Percentiles rank a stretch among this genome's conserved stretches.
These are phyloP conservation scores for Penicillium sp. DNA, from an alignment of 2,329 filamentous ascomycete genomes.

Conservation along the genomic window DNA sequence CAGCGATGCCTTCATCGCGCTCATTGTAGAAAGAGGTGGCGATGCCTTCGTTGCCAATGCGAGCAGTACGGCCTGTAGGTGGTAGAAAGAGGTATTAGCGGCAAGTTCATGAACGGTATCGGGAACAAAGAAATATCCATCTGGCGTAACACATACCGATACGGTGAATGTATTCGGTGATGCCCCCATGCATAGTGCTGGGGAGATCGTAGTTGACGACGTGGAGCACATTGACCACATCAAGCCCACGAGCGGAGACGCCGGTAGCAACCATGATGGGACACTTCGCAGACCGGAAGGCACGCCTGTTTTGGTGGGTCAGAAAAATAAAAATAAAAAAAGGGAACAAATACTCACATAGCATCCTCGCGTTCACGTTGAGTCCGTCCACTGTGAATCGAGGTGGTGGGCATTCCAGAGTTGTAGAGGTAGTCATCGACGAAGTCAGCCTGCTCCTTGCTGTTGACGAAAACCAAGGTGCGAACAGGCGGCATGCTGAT, in stretches of 20 bases:
- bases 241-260: conserved; percentile 81
- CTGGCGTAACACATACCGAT: conserved; percentile 65
- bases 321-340: not conserved
- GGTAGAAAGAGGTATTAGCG: not conserved
- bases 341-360: conserved; percentile 53
- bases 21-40: conserved; percentile 89
- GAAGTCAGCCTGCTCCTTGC: conserved; percentile 71
- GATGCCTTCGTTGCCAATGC: conserved; percentile 81
- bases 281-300: conserved; percentile 70
- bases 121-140: no score
- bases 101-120: not conserved
- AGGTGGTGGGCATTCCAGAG: conserved; percentile 72
- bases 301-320: conserved; percentile 50
- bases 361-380: conserved; percentile 91
- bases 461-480: conserved; percentile 88
- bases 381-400: conserved; percentile 82
- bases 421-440: conserved; percentile 88
- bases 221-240: conserved; percentile 81
- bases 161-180: conserved; percentile 89
- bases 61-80: conserved; percentile 74
- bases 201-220: conserved; percentile 94
- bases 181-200: conserved; percentile 70
- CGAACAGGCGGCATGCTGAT: conserved; percentile 67
- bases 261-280: conserved; percentile 86
- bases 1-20: conserved; percentile 67